Evolutionary conservation across 139 green algal genomes (phyloP).

Genomic region (Ettlia oleoabundans): DNA sequence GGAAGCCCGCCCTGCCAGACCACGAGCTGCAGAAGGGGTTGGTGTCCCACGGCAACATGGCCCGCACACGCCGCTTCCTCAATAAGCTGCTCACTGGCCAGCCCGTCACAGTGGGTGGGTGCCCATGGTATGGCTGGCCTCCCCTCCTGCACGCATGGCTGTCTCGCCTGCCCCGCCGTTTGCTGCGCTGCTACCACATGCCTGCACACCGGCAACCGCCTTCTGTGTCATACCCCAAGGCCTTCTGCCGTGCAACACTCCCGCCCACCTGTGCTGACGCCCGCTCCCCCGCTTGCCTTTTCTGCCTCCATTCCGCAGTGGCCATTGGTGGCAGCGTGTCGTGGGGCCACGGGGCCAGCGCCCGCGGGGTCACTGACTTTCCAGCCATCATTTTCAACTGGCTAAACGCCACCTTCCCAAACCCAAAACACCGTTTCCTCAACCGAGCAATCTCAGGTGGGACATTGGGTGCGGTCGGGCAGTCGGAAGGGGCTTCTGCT

Average conservation of each 20-base stretch:
- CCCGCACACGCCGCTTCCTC: background rate
- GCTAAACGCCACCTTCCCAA: background rate
- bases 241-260: too few species aligned
- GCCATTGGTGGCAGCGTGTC: conserved; percentile 8
- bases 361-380: background rate
- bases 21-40: background rate
- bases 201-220: background rate
- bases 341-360: background rate
- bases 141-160: background rate
- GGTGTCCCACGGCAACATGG: background rate
- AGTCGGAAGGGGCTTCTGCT: too few species aligned
- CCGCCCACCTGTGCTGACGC: too few species aligned
- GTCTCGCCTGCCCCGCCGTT: background rate
- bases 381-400: background rate
- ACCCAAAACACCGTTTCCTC: background rate
- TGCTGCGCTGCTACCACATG: background rate
- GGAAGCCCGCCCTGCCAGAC: background rate
- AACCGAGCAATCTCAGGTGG: background rate
- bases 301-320: background rate
- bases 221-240: too few species aligned
- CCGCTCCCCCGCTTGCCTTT: background rate
- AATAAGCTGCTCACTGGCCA: conserved; percentile 5
- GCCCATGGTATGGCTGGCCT: too few species aligned
- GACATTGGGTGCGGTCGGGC: too few species aligned
- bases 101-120: background rate